A percentile compares a stretch with the other conserved stretches of the same genome.
phyloP scores from a whole-genome alignment of 2,329 filamentous ascomycete genomes.

The Apiospora marii region DNA sequence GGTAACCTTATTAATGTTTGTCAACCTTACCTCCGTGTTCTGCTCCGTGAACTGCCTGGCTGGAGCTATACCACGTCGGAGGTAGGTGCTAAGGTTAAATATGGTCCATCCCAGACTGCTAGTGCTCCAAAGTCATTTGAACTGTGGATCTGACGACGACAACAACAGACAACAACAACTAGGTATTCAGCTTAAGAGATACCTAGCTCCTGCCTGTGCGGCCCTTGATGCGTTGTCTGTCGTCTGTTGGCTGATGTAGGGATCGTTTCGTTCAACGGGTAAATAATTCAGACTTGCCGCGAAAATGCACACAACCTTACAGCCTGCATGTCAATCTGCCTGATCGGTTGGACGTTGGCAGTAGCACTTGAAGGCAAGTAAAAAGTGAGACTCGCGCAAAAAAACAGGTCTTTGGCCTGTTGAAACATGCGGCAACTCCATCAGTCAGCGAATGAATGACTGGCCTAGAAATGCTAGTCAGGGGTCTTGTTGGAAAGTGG shows the following conservation, averaged over 20 bases:
- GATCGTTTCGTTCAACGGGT: neutral
- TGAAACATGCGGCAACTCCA: conserved; percentile 9
- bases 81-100: neutral
- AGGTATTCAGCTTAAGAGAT: neutral
- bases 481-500: conserved; percentile 18
- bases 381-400: neutral
- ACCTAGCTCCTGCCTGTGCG: neutral
- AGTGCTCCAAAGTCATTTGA: conserved; percentile 20
- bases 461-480: conserved; percentile 3
- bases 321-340: neutral
- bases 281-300: neutral
- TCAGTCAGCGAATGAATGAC: conserved; percentile 9
- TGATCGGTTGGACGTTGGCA: neutral
- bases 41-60: neutral
- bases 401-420: conserved; percentile 10
- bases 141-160: conserved; percentile 11
- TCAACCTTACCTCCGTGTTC: neutral
- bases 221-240: neutral
- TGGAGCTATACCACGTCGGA: conserved; percentile 1
- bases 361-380: neutral
- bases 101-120: conserved; percentile 11
- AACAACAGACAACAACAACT: neutral
- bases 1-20: neutral
- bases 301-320: neutral
- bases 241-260: neutral